Conservation (phyloP, 306 rosid species). For the Canavalia ensiformis region DNA sequence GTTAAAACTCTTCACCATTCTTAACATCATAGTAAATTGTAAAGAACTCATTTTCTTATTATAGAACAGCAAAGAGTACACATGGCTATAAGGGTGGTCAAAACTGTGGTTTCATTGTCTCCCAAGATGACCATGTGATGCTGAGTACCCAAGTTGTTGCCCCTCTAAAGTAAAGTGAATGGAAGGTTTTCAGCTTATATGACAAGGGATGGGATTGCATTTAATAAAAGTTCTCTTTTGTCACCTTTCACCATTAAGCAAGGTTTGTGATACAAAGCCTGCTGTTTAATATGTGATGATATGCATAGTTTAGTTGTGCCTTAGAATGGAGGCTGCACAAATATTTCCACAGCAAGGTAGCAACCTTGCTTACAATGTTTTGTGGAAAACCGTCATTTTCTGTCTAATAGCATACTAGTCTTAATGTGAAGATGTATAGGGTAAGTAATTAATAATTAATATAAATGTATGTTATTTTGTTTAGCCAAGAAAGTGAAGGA, state of each 20-base stretch:
- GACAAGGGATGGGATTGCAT: not conserved
- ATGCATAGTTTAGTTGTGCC: not conserved
- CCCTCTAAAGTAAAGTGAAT: not conserved
- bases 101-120: not conserved
- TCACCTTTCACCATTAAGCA: conserved; percentile 7
- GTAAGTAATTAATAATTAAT: too few species aligned
- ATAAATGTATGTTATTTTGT: too few species aligned
- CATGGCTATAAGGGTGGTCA: not conserved
- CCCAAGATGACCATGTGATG: not conserved
- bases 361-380: too few species aligned
- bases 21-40: not conserved
- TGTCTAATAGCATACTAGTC: too few species aligned
- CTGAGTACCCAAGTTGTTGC: not conserved
- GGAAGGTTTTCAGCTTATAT: not conserved
- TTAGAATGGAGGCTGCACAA: not conserved
- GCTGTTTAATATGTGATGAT: not conserved
- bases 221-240: not conserved
- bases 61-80: conserved; percentile 16
- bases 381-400: too few species aligned
- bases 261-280: not conserved
- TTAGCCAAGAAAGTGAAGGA: too few species aligned
- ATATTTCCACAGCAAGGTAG: too few species aligned
- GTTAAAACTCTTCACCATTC: not conserved
- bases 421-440: too few species aligned
- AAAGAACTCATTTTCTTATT: not conserved